These are phyloP conservation scores for Pouteria campechiana DNA, from an alignment of 179 eudicot species.

Conservation along the genomic window DNA sequence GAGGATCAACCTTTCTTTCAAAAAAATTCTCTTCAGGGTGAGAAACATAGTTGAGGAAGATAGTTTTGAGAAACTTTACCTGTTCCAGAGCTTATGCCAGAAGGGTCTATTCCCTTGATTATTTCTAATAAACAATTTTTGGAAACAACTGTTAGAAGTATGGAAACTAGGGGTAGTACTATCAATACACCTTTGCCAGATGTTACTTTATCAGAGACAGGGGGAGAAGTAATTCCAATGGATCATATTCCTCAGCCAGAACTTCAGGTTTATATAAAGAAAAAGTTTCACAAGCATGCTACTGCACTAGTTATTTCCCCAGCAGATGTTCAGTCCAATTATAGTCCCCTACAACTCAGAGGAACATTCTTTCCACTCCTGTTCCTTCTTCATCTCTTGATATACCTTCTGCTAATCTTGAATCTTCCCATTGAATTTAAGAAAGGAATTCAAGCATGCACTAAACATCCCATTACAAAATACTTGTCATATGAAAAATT, in stretches of 20 bases:
- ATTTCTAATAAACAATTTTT: background rate
- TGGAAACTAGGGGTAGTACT: background rate
- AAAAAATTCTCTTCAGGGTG: no score
- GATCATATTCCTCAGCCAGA: background rate
- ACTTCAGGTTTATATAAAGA: background rate
- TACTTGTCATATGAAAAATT: no score
- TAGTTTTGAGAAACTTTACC: background rate
- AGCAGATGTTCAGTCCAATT: no score
- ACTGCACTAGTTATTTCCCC: background rate
- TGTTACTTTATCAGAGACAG: background rate
- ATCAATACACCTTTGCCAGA: background rate
- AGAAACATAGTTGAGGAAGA: background rate
- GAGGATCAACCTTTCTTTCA: background rate
- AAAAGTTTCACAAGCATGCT: background rate
- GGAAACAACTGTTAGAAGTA: background rate
- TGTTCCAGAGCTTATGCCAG: no score
- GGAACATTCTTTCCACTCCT: no score
- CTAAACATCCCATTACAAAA: no score
- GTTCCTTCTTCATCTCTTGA: no score
- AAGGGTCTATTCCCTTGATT: no score
- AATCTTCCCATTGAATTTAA: no score
- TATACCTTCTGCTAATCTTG: no score
- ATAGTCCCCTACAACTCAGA: no score
- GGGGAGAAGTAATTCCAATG: constrained; percentile 2
- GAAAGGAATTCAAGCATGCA: no score